Base-by-base conservation (phyloP, 164 flowering plant species). In the Magnolia officinalis region DNA sequence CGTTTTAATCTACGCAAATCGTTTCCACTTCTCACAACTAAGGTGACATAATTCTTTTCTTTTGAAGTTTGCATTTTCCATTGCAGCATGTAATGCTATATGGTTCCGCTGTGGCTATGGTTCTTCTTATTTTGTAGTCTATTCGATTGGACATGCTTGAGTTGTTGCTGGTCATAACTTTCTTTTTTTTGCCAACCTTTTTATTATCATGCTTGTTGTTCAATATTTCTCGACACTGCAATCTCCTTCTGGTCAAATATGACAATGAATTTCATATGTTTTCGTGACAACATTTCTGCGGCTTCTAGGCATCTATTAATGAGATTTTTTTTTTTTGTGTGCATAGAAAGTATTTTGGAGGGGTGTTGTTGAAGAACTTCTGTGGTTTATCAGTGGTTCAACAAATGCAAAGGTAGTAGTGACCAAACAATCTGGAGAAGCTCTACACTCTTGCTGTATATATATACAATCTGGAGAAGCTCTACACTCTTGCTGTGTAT, bases 311-410 rank as follows among this genome's bases (percentile, higher is more conserved):
- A 49, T 50, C 55, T 50, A 71, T 20, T 31, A 19, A 49, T 71
- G 73, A 49, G 19, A 20, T 16, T 55, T 52, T 19, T 58, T 55
- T 14, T 18, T 52, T 11, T 20, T 49, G n/a, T 5, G 8, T 49
- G 14, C 24, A 51, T 75, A 95, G 97, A 91, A 89, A 88, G 94
- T 93, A 45, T 95, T 95, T 78, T 95, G 97, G 97, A 86, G 97
- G 78, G 99, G 97, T 66, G 99, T 95, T 80, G 97, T 95, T 80
- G 98, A 95, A 84, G 99, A 95, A 82, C 91, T 95, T 69, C 75
- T 95, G 81, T 95, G 98, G 98, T 95, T 92, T 84, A 89, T 95
- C 76, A 95, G 98, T 81, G 98, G 98, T 51, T 93, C 98, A 51
- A 95, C 98, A 67, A 95, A 85, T 86, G 97, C 96, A 14, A 95